These are phyloP conservation scores for Phyllachora maydis DNA, from an alignment of 2,329 filamentous ascomycete genomes.

Conservation along the genomic window DNA sequence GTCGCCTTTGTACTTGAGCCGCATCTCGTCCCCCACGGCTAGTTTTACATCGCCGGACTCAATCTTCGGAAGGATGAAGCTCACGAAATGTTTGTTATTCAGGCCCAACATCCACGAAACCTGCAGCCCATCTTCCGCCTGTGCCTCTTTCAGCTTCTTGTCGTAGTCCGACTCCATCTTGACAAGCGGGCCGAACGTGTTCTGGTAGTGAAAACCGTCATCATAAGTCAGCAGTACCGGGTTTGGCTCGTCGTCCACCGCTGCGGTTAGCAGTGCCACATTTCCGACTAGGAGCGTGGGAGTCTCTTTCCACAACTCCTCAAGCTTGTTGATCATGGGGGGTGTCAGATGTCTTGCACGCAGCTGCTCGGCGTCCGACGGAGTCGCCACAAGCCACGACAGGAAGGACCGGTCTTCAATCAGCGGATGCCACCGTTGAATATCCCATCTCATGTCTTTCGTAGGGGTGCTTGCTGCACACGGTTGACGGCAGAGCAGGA, in stretches of 20 bases:
- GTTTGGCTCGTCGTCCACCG: slow-evolving; percentile 85
- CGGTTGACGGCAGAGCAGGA: slow-evolving; percentile 87
- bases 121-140: slow-evolving; percentile 86
- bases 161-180: slow-evolving; percentile 99
- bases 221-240: slow-evolving; percentile 88
- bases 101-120: slow-evolving; percentile 90
- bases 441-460: slow-evolving; percentile 99
- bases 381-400: slow-evolving; percentile 75
- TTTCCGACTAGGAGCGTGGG: slow-evolving; percentile 73
- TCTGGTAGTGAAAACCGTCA: slow-evolving; percentile 96
- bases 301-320: slow-evolving; percentile 98
- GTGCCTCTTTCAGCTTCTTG: slow-evolving; percentile 93
- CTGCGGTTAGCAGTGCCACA: slow-evolving; percentile 72
- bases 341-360: slow-evolving; percentile 83
- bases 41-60: slow-evolving; percentile 96
- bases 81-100: slow-evolving; percentile 93
- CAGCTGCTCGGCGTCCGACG: slow-evolving; percentile 87
- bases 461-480: slow-evolving; percentile 88
- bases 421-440: slow-evolving; percentile 88
- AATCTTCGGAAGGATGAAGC: slow-evolving; percentile 89
- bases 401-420: slow-evolving; percentile 95
- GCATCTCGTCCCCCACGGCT: slow-evolving; percentile 96
- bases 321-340: slow-evolving; percentile 86
- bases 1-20: slow-evolving; percentile 88
- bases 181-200: slow-evolving; percentile 91